Evolutionary conservation across 2,329 filamentous ascomycete species (phyloP).

Genomic region (Colletotrichum falcatum): DNA sequence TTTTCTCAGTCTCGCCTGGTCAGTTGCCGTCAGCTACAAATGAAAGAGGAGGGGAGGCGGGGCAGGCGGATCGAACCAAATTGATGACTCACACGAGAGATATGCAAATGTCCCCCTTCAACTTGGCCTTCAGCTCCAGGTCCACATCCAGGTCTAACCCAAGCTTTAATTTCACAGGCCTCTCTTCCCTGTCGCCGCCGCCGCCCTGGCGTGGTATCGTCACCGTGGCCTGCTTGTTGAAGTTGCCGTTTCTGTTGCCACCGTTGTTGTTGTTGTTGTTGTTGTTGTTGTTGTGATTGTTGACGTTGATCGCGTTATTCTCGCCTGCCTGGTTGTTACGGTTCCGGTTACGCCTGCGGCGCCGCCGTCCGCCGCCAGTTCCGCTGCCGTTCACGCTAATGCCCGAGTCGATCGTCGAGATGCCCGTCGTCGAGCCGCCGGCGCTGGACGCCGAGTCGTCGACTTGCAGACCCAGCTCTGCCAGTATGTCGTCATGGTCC

Average conservation of each 20-base stretch:
- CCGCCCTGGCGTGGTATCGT: slow-evolving; percentile 44
- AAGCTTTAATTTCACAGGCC: slow-evolving; percentile 75
- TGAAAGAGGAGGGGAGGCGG: too few relatives aligned
- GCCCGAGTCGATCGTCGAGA: slow-evolving; percentile 14
- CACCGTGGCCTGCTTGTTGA: slow-evolving; percentile 35
- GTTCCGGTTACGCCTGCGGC: slow-evolving; percentile 18
- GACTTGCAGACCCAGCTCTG: slow-evolving; percentile 39
- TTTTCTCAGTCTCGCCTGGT: slow-evolving; percentile 31
- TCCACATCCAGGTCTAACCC: slow-evolving; percentile 83
- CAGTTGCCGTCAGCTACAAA: slow-evolving; percentile 11
- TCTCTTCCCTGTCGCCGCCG: slow-evolving; percentile 53
- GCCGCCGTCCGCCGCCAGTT: slow-evolving; percentile 5
- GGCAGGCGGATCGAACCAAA: neutral
- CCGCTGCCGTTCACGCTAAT: slow-evolving; percentile 6
- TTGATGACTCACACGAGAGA: slow-evolving; percentile 69
- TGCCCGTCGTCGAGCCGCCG: slow-evolving; percentile 19
- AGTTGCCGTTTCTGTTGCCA: neutral
- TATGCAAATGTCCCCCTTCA: slow-evolving; percentile 80
- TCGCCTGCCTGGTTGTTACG: slow-evolving; percentile 24
- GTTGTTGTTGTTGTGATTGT: neutral
- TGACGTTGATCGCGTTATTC: neutral
- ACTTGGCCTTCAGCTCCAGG: slow-evolving; percentile 81
- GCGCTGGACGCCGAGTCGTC: slow-evolving; percentile 42
- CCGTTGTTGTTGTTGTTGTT: neutral
- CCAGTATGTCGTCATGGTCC: slow-evolving; percentile 40